phyloP scores from a whole-genome alignment of 176 grass and related monocot genomes.

The Zoysia pacifica region DNA sequence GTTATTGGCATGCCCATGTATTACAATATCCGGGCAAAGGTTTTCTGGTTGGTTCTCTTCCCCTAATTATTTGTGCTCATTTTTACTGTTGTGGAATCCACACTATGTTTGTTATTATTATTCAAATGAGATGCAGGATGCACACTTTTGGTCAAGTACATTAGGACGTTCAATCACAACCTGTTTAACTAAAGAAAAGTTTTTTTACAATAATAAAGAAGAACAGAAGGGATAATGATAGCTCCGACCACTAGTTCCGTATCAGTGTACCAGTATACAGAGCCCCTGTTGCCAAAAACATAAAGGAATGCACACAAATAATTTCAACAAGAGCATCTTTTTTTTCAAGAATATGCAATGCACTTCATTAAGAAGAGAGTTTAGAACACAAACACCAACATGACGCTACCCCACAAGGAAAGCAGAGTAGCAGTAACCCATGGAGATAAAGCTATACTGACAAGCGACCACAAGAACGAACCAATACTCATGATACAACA shows the following conservation, averaged over 20 bases:
- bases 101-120: background rate
- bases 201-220: background rate
- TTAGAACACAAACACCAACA: too few relatives aligned
- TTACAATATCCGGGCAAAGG: background rate
- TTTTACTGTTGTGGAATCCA: conserved; percentile 17
- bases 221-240: background rate
- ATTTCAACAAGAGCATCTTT: background rate
- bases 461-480: too few relatives aligned
- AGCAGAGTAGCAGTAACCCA: too few relatives aligned
- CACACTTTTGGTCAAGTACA: conserved; percentile 22
- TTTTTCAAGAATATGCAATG: too few relatives aligned
- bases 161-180: background rate
- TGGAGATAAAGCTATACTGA: too few relatives aligned
- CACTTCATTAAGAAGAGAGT: too few relatives aligned
- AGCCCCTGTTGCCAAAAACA: conserved; percentile 32
- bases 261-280: background rate
- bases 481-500: too few relatives aligned
- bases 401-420: too few relatives aligned
- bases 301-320: background rate
- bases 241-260: background rate
- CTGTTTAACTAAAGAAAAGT: background rate
- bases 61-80: background rate
- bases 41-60: background rate
- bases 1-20: background rate
- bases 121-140: conserved; percentile 1